Evolutionary conservation across 2,329 filamentous ascomycete genomes (phyloP), one percentile per base, ranked within the genome.

Genomic region (Epichloe hybrida): DNA sequence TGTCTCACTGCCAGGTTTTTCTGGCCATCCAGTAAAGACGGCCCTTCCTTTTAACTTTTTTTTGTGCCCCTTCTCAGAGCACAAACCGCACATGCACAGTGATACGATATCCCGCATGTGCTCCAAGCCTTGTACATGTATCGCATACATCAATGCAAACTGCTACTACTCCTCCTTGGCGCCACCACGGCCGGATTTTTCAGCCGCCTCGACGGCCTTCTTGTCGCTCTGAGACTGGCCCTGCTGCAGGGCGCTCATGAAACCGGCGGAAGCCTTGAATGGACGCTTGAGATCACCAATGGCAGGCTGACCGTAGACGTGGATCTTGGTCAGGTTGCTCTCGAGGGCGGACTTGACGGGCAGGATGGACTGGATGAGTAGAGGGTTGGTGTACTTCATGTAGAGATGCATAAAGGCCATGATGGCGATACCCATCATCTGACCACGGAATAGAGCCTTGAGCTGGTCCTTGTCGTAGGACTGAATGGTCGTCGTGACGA

Each of bases 371-470:
- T 98, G 93, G 74, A 98, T 95, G 64, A 96, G 76, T 48, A 98
- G 86, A 41, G 93, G 93, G 82, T 97, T 98, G 74, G 90, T 97
- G 84, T 97, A 98, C 71, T 96, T 90, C 79, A 98, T 86, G 83
- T 97, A 98, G 55, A 98, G 59, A 75, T 98, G 93, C 91, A 98
- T 97, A 65, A 96, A 87, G 55, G 72, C 82, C 91, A 98, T 97
- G 91, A 98, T 98, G 69, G 80, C 90, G 53, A 98, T 77, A 54
- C 93, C 93, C 87, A 95, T 97, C 63, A 94, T 73, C 74, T 97
- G 91, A 57, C 84, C 80, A 70, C 93, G 93, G 79, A 91, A 88
- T 58, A 88, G 78, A 57, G 80, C 75, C 72, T 86, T 86, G 66
- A 97, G 79, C 75, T 97, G 91, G 61, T 79, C 73, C 62, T 82